These are phyloP conservation scores for Lasiodiplodia sp. DNA, from an alignment of 2,329 filamentous ascomycete species.

Conservation along the genomic window DNA sequence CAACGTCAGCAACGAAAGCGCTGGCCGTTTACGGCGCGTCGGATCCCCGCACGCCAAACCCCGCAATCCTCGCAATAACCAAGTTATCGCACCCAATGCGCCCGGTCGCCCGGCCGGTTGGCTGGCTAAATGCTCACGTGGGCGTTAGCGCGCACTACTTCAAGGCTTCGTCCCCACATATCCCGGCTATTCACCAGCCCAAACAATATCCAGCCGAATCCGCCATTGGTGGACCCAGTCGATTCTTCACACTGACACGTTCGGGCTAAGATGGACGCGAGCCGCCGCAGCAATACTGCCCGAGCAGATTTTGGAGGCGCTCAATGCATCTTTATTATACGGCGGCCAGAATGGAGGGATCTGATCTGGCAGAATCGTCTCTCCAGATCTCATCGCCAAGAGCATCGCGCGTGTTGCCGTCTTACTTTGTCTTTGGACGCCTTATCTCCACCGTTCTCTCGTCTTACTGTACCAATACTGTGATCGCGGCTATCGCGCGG, in stretches of 20 bases:
- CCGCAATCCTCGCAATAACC: conserved; percentile 1
- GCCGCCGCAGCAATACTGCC: not conserved
- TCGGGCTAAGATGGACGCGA: not conserved
- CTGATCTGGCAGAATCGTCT: not conserved
- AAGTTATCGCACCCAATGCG: not conserved
- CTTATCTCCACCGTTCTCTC: not conserved
- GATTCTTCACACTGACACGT: not conserved
- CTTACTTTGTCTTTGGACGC: not conserved
- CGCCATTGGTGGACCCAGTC: conserved; percentile 11
- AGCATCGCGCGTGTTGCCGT: not conserved
- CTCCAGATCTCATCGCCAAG: not conserved
- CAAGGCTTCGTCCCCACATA: conserved; percentile 1
- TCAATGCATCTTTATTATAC: not conserved
- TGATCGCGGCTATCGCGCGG: not conserved
- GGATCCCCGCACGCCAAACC: conserved; percentile 18
- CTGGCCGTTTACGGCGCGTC: not conserved
- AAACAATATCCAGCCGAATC: not conserved
- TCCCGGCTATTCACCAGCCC: not conserved
- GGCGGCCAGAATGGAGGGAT: not conserved
- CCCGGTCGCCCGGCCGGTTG: not conserved
- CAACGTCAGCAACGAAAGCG: not conserved
- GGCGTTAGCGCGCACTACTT: not conserved
- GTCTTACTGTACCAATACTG: not conserved
- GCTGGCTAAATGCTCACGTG: conserved; percentile 9
- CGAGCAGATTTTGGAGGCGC: not conserved